Evolutionary conservation across 139 green algal species (phyloP).

Genomic region (Volvox reticuliferus): DNA sequence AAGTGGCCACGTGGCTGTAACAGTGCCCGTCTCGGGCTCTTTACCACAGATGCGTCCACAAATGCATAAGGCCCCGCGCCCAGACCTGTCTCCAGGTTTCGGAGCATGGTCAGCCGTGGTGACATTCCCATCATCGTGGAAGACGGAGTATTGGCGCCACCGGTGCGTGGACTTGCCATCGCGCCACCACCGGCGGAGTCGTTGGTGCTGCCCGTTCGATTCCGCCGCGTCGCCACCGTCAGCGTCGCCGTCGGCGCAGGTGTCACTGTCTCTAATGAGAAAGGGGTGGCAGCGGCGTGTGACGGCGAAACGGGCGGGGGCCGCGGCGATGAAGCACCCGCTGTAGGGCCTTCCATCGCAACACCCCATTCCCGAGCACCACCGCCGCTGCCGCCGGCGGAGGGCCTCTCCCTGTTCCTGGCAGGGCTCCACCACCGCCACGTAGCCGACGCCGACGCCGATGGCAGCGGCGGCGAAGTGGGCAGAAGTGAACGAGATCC

Average conservation of each 20-base stretch:
- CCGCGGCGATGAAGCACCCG: not conserved
- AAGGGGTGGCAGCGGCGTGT: not conserved
- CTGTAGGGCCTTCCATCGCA: not conserved
- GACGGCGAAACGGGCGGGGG: not conserved
- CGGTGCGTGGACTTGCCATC: not conserved
- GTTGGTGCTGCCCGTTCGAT: not conserved
- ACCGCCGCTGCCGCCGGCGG: not conserved
- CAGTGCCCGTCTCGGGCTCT: not conserved
- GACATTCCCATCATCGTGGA: not conserved
- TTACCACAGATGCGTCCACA: not conserved
- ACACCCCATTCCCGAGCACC: not conserved
- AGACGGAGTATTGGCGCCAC: not conserved
- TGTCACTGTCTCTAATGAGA: not conserved
- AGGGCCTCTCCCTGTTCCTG: no score
- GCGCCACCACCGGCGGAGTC: not conserved
- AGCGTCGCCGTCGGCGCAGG: not conserved
- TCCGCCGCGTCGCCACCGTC: not conserved
- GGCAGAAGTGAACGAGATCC: not conserved
- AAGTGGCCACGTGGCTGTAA: not conserved
- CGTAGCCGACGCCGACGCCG: not conserved
- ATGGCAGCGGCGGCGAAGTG: not conserved
- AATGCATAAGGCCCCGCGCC: not conserved
- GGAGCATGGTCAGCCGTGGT: not conserved
- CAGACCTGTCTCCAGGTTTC: not conserved
- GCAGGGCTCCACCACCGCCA: conserved; percentile 3